Evolutionary conservation across 1,284 basidiomycete genomes (phyloP).

Genomic region (Boletellus sp.): DNA sequence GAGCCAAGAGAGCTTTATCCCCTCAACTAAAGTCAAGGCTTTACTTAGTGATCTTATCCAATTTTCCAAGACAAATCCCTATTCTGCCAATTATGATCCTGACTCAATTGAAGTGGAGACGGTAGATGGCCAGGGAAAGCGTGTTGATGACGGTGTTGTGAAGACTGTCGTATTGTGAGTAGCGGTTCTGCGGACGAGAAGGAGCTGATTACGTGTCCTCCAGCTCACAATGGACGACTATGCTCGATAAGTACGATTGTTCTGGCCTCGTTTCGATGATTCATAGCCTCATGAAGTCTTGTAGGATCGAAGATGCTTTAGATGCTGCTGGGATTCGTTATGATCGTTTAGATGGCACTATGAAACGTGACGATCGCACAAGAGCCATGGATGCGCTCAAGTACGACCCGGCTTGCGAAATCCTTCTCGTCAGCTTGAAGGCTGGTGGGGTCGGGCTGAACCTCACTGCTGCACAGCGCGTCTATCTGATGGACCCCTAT

Average conservation of each 20-base stretch:
- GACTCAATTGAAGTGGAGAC: slow-evolving; percentile 65
- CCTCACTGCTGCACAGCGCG: slow-evolving; percentile 86
- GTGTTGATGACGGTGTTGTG: slow-evolving; percentile 60
- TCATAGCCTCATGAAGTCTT: slow-evolving; percentile 14
- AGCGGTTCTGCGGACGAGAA: slow-evolving; percentile 5
- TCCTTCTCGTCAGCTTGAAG: slow-evolving; percentile 91
- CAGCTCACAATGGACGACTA: slow-evolving; percentile 93
- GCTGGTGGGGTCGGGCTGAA: slow-evolving; percentile 97
- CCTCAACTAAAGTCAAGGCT: slow-evolving; percentile 84
- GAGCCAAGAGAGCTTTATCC: slow-evolving; percentile 57
- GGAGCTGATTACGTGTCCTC: slow-evolving; percentile 15
- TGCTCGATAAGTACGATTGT: slow-evolving; percentile 81
- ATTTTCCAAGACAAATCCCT: slow-evolving; percentile 75
- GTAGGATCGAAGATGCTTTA: slow-evolving; percentile 85
- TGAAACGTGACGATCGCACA: slow-evolving; percentile 91
- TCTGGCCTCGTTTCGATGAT: neutral
- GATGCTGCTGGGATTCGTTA: slow-evolving; percentile 79
- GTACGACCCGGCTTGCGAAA: slow-evolving; percentile 80
- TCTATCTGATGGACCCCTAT: slow-evolving; percentile 94
- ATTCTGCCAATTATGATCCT: slow-evolving; percentile 83
- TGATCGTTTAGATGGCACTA: slow-evolving; percentile 91
- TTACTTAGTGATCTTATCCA: slow-evolving; percentile 72
- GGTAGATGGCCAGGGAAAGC: slow-evolving; percentile 71
- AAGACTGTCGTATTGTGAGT: slow-evolving; percentile 93
- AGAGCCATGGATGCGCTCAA: slow-evolving; percentile 89